Percentiles rank a stretch among this genome's conserved stretches.
These are phyloP conservation scores for Starmerella scarabaei DNA, from an alignment of 805 yeast species.

Conservation along the genomic window DNA sequence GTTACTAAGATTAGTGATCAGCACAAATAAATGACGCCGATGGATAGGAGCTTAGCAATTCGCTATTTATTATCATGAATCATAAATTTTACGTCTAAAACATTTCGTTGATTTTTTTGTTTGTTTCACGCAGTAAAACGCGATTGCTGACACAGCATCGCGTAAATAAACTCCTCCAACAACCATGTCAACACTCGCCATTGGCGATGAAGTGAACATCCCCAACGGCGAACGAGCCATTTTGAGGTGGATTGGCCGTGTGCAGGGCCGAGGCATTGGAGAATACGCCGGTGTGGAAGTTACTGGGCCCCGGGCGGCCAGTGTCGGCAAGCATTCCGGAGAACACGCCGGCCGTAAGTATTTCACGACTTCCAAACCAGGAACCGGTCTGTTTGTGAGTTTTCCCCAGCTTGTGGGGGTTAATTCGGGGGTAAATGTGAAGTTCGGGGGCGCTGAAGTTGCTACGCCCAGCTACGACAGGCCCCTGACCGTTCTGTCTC, in stretches of 20 bases:
- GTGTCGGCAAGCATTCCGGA: slow-evolving; percentile 77
- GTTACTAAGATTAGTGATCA: neutral
- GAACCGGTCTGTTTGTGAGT: slow-evolving; percentile 62
- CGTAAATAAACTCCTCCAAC: too few species aligned
- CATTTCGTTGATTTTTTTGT: neutral
- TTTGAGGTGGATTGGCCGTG: slow-evolving; percentile 57
- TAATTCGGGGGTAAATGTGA: neutral
- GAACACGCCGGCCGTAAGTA: slow-evolving; percentile 56
- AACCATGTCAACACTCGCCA: slow-evolving; percentile 14
- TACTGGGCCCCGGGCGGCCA: slow-evolving; percentile 40
- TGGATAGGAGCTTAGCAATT: too few species aligned
- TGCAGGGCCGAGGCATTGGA: slow-evolving; percentile 53
- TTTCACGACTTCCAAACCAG: slow-evolving; percentile 50
- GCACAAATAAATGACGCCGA: too few species aligned
- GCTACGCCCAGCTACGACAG: neutral
- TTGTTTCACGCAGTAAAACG: neutral
- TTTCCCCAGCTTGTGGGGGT: slow-evolving; percentile 25
- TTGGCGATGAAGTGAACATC: slow-evolving; percentile 28
- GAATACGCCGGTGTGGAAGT: slow-evolving; percentile 80
- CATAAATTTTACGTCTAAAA: too few species aligned
- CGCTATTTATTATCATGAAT: too few species aligned
- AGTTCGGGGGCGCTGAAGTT: neutral
- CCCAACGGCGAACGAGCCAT: slow-evolving; percentile 65
- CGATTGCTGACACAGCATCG: neutral
- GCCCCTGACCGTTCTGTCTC: neutral